A percentile compares a stretch with the other conserved stretches of the same genome.
Conservation (phyloP, 192 early-diverging fungal species). For the Coemansia sp. region DNA sequence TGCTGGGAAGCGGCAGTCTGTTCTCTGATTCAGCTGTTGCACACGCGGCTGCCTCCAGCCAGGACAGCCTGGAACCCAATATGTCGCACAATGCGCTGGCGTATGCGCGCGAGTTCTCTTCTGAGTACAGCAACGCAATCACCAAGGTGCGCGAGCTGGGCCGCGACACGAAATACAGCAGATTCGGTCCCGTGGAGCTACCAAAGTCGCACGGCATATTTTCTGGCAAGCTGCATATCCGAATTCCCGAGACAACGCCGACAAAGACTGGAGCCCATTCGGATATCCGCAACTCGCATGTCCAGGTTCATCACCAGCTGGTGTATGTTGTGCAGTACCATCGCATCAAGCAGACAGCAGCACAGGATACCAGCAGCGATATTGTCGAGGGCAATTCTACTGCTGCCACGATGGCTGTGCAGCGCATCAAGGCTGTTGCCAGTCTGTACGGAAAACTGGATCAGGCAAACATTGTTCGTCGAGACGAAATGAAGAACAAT, state of each 20-base stretch:
- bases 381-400: slow-evolving; percentile 2
- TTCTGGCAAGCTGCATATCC: slow-evolving; percentile 5
- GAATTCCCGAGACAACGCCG: slow-evolving; percentile 2
- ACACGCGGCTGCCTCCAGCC: slow-evolving; percentile 16
- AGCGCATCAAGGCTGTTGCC: slow-evolving; percentile 27
- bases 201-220: slow-evolving; percentile 19
- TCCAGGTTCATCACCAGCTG: slow-evolving; percentile 51
- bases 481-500: slow-evolving; percentile 18
- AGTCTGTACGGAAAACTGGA: slow-evolving; percentile 17
- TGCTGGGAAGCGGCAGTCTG: neutral
- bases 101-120: slow-evolving; percentile 22
- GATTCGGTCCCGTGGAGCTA: slow-evolving; percentile 4
- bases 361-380: neutral
- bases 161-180: neutral
- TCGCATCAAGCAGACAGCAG: neutral
- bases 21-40: neutral
- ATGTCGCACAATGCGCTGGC: slow-evolving; percentile 28
- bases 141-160: slow-evolving; percentile 33
- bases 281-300: slow-evolving; percentile 45
- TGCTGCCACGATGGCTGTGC: slow-evolving; percentile 5
- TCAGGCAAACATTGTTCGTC: slow-evolving; percentile 33
- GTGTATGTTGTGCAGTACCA: slow-evolving; percentile 44
- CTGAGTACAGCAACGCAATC: slow-evolving; percentile 33
- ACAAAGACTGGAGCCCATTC: slow-evolving; percentile 4
- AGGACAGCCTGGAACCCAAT: slow-evolving; percentile 23